phyloP scores from a whole-genome alignment of 495 filamentous ascomycete species.

The Penicillium turbatum region DNA sequence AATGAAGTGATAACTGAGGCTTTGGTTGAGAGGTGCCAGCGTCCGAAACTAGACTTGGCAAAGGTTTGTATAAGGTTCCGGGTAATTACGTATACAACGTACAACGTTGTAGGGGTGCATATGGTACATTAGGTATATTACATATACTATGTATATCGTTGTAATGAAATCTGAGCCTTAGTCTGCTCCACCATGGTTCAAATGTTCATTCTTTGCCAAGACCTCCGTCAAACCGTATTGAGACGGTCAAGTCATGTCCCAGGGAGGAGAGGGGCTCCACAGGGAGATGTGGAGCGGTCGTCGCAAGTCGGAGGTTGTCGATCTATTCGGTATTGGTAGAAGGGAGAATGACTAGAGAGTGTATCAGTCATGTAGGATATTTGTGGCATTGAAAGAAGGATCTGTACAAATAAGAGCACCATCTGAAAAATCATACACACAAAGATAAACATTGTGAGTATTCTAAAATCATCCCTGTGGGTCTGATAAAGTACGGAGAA shows the following conservation, averaged over 20 bases:
- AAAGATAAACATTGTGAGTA: too few species aligned
- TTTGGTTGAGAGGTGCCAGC: too few species aligned
- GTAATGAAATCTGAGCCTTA: neutral
- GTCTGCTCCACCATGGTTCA: neutral
- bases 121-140: too few species aligned
- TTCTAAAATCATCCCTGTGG: conserved; percentile 1
- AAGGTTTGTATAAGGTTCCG: too few species aligned
- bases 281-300: conserved; percentile 23
- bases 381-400: neutral
- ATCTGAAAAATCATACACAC: too few species aligned
- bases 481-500: conserved; percentile 13
- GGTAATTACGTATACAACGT: too few species aligned
- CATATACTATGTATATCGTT: neutral
- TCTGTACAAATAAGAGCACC: too few species aligned
- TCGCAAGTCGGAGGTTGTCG: conserved; percentile 19
- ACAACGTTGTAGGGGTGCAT: too few species aligned
- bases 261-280: conserved; percentile 15
- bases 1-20: too few species aligned
- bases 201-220: conserved; percentile 13
- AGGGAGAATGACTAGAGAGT: neutral
- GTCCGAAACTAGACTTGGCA: too few species aligned
- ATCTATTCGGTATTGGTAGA: conserved; percentile 4
- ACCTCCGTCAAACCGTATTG: conserved; percentile 2
- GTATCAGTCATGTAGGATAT: neutral
- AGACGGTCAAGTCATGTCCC: conserved; percentile 8